These are phyloP conservation scores for Pseudozyma flocculosa DNA, from an alignment of 1,284 basidiomycete genomes.

Conservation along the genomic window DNA sequence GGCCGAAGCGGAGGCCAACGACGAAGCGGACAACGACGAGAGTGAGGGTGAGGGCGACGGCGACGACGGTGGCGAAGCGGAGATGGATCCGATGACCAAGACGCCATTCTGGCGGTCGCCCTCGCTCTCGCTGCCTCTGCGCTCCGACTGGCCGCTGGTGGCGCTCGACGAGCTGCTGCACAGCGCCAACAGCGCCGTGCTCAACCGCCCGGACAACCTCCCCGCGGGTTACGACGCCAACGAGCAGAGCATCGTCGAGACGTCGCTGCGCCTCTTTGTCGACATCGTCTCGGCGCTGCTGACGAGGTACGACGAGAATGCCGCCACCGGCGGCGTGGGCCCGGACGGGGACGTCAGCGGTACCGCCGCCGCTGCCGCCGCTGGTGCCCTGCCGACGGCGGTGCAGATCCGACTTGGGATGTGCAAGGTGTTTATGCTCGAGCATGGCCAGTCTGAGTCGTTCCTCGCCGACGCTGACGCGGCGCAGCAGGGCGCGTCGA, in stretches of 20 bases:
- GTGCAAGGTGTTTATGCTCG: slow-evolving; percentile 94
- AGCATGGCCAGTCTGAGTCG: slow-evolving; percentile 28
- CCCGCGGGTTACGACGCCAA: slow-evolving; percentile 75
- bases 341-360: background rate
- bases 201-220: slow-evolving; percentile 68
- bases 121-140: slow-evolving; percentile 67
- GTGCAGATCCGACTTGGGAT: slow-evolving; percentile 65
- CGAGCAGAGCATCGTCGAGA: slow-evolving; percentile 75
- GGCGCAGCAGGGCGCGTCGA: slow-evolving; percentile 43
- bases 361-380: no score
- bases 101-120: slow-evolving; percentile 59
- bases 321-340: no score
- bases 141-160: slow-evolving; percentile 71
- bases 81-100: slow-evolving; percentile 44
- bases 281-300: slow-evolving; percentile 44
- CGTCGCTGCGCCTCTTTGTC: slow-evolving; percentile 66
- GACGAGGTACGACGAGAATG: background rate
- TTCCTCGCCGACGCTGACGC: slow-evolving; percentile 16
- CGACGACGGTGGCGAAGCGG: slow-evolving; percentile 24
- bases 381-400: slow-evolving; percentile 16
- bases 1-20: no score
- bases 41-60: slow-evolving; percentile 53
- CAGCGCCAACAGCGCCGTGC: slow-evolving; percentile 42
- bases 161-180: slow-evolving; percentile 76
- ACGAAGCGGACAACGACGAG: slow-evolving; percentile 8